Evolutionary conservation across 1,284 basidiomycete genomes (phyloP).

Genomic region (Jaminaea rosea): DNA sequence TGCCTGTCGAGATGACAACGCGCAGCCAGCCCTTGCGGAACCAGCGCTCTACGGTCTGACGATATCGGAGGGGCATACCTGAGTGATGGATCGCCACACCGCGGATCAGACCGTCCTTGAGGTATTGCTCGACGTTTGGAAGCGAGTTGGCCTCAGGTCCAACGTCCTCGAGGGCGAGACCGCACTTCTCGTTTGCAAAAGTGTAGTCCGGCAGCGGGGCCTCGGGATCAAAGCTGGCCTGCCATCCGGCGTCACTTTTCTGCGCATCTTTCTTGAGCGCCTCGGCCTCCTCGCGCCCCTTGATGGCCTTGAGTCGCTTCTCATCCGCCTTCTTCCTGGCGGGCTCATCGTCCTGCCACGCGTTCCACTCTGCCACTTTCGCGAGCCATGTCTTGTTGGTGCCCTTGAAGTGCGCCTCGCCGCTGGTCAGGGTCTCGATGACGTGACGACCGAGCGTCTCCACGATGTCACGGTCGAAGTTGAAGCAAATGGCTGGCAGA

Average conservation of each 20-base stretch:
- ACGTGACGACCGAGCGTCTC: conserved; percentile 54
- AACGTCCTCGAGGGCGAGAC: conserved; percentile 53
- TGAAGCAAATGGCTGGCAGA: conserved; percentile 61
- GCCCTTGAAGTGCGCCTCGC: conserved; percentile 54
- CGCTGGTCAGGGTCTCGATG: conserved; percentile 45
- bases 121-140: conserved; percentile 50
- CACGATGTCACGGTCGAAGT: conserved; percentile 58
- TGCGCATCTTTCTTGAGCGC: conserved; percentile 8
- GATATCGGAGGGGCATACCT: conserved; percentile 60
- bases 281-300: conserved; percentile 49
- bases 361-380: conserved; percentile 54
- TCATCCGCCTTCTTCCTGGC: conserved; percentile 17
- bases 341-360: background rate
- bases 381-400: conserved; percentile 53
- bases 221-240: conserved; percentile 53
- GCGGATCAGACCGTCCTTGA: conserved; percentile 52
- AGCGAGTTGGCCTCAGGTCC: conserved; percentile 53
- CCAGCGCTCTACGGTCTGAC: conserved; percentile 58
- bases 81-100: conserved; percentile 63
- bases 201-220: conserved; percentile 58
- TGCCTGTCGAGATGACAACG: conserved; percentile 61
- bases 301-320: conserved; percentile 47
- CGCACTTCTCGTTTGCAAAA: conserved; percentile 51
- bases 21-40: conserved; percentile 58
- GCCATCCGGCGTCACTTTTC: conserved; percentile 25